A percentile compares a stretch with the other conserved stretches of the same genome.
These are phyloP conservation scores for Polygonum aviculare DNA, from an alignment of 148 eudicot species.

Conservation along the genomic window DNA sequence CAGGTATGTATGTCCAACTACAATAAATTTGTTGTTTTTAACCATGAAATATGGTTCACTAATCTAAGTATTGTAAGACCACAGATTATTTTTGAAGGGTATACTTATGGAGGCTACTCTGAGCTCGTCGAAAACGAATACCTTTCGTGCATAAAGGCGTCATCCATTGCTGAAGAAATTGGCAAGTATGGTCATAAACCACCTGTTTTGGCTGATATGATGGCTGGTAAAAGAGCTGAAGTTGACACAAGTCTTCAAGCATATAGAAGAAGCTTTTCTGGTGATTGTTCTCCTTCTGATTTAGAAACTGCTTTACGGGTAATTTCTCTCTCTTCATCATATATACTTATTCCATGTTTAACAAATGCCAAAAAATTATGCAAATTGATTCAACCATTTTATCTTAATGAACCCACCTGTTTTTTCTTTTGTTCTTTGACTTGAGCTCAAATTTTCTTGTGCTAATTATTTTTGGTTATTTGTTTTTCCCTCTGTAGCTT, in stretches of 20 bases:
- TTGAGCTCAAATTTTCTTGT: no score
- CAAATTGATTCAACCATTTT: not conserved
- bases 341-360: no score
- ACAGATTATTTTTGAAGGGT: constrained; percentile 81
- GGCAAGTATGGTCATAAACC: constrained; percentile 88
- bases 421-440: no score
- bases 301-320: constrained; percentile 92
- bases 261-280: constrained; percentile 70
- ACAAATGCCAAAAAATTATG: no score
- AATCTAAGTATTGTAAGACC: not conserved
- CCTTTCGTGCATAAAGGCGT: constrained; percentile 64
- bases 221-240: constrained; percentile 87
- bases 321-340: not conserved
- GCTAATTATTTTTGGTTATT: not conserved
- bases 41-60: not conserved
- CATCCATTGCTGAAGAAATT: constrained; percentile 76
- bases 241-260: constrained; percentile 64
- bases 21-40: not conserved
- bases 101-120: constrained; percentile 75
- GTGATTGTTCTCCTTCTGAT: constrained; percentile 89
- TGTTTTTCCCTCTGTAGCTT: constrained; percentile 26
- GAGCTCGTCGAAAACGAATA: constrained; percentile 70
- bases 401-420: no score
- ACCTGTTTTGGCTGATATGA: constrained; percentile 59
- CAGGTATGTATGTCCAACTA: constrained; percentile 37